Evolutionary conservation across 1,284 basidiomycete genomes (phyloP), one percentile per base, ranked within the genome.

Genomic region (Pisolithus thermaeus): DNA sequence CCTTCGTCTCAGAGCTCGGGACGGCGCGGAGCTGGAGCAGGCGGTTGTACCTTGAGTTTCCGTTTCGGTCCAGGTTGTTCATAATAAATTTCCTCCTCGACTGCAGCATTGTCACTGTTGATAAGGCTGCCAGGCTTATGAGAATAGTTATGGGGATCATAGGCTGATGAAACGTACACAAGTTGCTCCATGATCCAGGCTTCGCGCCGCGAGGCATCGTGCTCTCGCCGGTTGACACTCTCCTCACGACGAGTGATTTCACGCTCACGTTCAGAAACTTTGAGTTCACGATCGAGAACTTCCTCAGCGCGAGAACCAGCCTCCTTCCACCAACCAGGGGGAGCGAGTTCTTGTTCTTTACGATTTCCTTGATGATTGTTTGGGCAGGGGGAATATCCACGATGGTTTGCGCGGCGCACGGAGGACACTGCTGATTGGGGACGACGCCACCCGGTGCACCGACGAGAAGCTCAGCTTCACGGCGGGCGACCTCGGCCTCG

Each of bases 1-100:
- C 85, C 87, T 85, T 89, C 87, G 87, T 87, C 87, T 88, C 84
- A 90, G 78, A 89, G 83, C 84, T 88, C 86, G 73, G 85, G 84
- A 78, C 84, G 86, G 79, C 86, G 85, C 73, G 79, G 78, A 74
- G 78, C 70, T 74, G 79, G 78, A 74, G 78, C 70, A 70, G 83
- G 81, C 72, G 83, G 79, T 70, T 84, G 78, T 90, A 90, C 88
- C 88, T 90, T 91, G 82, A 80, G 72, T 83, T 84, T 89, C 72
- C 84, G 83, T 73, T 82, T 85, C 52, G 78, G 61, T 57, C 70
- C 73, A 55, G 75, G 70, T 41, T 81, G 80, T 66, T 89, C 86
- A 76, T 90, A 90, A 48, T 83, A 69, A 68, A 83, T 80, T 65
- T 91, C 88, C 67, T 90, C 88, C 62, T 90, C 87, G 30, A 88